phyloP scores from a whole-genome alignment of 192 early-diverging fungal genomes.

The Gonapodya sp. region DNA sequence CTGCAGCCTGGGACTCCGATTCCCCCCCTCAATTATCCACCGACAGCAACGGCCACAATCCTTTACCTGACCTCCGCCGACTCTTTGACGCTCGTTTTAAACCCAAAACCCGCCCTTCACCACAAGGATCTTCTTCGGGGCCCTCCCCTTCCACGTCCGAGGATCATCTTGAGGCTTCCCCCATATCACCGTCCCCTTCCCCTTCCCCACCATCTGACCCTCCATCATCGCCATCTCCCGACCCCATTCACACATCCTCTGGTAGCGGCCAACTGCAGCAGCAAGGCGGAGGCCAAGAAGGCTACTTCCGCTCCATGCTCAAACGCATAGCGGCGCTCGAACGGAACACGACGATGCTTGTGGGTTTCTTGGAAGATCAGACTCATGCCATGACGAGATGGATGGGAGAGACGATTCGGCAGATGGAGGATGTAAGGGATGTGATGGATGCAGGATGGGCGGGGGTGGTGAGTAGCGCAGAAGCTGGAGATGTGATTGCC shows the following conservation, averaged over 20 bases:
- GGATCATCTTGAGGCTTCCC: too few relatives aligned
- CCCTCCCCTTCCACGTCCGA: too few relatives aligned
- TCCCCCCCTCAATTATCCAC: too few relatives aligned
- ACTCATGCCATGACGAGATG: not conserved
- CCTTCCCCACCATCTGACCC: not conserved
- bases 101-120: not conserved
- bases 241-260: not conserved
- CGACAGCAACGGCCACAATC: too few relatives aligned
- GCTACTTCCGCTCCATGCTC: not conserved
- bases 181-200: too few relatives aligned
- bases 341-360: not conserved
- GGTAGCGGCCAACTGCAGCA: too few relatives aligned
- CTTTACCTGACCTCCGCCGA: not conserved
- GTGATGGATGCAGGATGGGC: not conserved
- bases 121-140: not conserved
- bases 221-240: not conserved
- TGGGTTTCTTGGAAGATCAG: not conserved
- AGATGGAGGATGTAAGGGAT: not conserved
- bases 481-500: too few relatives aligned
- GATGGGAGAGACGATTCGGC: not conserved
- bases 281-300: not conserved
- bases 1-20: too few relatives aligned
- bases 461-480: too few relatives aligned
- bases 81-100: not conserved
- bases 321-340: not conserved